Evolutionary conservation across 1,284 basidiomycete species (phyloP).

Genomic region (Melampsora larici-populina): DNA sequence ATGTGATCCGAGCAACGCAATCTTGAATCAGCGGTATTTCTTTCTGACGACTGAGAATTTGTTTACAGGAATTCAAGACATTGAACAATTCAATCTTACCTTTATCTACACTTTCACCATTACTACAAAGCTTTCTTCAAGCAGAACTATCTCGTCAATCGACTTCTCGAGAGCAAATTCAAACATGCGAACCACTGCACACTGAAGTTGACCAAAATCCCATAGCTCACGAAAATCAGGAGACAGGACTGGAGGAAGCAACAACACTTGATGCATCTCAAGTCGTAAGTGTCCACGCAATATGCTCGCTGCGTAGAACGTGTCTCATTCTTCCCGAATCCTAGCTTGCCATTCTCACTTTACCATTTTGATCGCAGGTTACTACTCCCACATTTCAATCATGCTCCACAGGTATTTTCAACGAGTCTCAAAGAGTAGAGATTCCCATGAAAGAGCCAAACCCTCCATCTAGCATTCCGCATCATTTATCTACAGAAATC

Average conservation of each 20-base stretch:
- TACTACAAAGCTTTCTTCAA: conserved; percentile 3
- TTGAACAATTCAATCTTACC: neutral
- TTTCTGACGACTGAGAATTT: neutral
- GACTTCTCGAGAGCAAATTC: neutral
- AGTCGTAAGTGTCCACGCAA: neutral
- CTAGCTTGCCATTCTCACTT: no score
- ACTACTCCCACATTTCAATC: no score
- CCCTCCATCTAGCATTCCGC: no score
- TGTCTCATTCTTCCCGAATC: no score
- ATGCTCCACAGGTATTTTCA: no score
- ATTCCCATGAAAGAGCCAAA: no score
- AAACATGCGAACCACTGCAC: neutral
- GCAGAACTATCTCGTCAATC: neutral
- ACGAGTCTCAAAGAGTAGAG: no score
- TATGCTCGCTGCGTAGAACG: no score
- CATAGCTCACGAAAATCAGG: neutral
- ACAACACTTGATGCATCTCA: neutral
- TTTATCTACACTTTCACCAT: conserved; percentile 2
- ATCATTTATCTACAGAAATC: no score
- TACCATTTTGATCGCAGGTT: no score
- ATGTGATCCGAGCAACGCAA: no score
- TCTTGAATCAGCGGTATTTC: neutral
- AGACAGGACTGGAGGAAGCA: neutral
- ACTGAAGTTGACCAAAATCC: neutral
- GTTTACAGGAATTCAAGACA: neutral